Percentiles rank a stretch among this genome's conserved stretches.
phyloP scores from a whole-genome alignment of 2,329 filamentous ascomycete species.

The Fusarium sp. region DNA sequence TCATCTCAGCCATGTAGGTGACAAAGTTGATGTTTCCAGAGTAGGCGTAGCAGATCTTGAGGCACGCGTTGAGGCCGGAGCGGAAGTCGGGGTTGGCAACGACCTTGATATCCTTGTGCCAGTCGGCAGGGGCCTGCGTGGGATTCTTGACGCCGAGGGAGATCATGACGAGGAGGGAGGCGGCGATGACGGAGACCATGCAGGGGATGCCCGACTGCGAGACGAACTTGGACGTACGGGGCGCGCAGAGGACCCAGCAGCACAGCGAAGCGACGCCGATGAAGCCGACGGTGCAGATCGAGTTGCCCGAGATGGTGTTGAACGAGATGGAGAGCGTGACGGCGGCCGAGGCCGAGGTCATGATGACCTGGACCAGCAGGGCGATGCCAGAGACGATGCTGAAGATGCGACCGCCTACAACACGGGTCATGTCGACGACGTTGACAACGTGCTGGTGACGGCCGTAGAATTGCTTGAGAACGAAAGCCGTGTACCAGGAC shows the following conservation, averaged over 20 bases:
- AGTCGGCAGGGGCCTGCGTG: conserved; percentile 41
- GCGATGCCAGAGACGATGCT: conserved; percentile 58
- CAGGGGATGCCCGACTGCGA: conserved; percentile 46
- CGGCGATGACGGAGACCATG: conserved; percentile 48
- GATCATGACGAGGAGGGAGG: conserved; percentile 51
- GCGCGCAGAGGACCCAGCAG: conserved; percentile 71
- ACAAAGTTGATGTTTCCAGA: conserved; percentile 52
- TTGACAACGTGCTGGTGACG: conserved; percentile 74
- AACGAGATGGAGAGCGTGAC: conserved; percentile 73
- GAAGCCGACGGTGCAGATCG: conserved; percentile 72
- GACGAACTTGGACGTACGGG: conserved; percentile 67
- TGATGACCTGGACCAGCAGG: conserved; percentile 76
- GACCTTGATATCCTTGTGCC: conserved; percentile 44
- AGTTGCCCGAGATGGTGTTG: conserved; percentile 71
- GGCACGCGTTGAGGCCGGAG: conserved; percentile 47
- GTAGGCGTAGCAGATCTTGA: conserved; percentile 51
- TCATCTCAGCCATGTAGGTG: conserved; percentile 50
- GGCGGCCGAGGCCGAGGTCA: conserved; percentile 73
- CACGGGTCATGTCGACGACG: conserved; percentile 73
- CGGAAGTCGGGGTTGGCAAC: conserved; percentile 46
- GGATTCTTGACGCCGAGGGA: conserved; percentile 47
- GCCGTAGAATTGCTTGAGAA: conserved; percentile 71
- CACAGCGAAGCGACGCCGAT: conserved; percentile 68
- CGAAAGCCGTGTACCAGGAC: conserved; percentile 66
- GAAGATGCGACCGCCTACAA: conserved; percentile 53